Base-by-base conservation (phyloP, 495 filamentous ascomycete species). In the Friedmanniomyces endolithicus region DNA sequence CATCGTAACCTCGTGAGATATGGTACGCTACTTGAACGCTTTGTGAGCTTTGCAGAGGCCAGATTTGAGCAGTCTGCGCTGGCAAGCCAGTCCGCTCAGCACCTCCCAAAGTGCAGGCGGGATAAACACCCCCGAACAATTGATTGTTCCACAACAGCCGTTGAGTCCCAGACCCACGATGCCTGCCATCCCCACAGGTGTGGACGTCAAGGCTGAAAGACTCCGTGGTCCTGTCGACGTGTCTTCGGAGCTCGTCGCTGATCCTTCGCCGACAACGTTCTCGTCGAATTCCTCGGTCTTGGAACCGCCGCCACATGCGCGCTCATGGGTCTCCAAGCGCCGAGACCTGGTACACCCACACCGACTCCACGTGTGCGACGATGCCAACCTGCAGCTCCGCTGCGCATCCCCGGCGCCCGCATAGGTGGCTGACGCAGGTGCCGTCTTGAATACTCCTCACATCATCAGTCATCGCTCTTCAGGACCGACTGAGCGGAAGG, bases 331-430 rank as follows among this genome's bases (percentile, higher is more conserved):
- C 11, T 48, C 24, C 44, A 16, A 23, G 6, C 20, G 33, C 24
- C 49, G 23, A 39, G 35, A 17, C 35, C 49, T 41, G 31, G 49
- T 52, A 52, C 49, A 24, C 40, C 49, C 49, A 52, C 49, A 52
- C 49, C 49, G 35, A 20, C 35, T 52, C 35, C 49, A 52, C 49
- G 49, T n/a, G 24, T 50, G 29, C 47, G 47, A 50, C 47, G 16
- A 33, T 34, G 24, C 25, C 47, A 14, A 47, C 23, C 2, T 50
- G 47, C 47, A 50, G 47, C 47, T 25, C 25, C 29, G 7, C 25
- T 50, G 44, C 44, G 48, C 48, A n/a, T 16, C 24, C 20, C 49
- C 31, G 49, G 11, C 33, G n/a, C 6, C n/a, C 9, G n/a, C 12
- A 41, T 20, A 33, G 49, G 16, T 6, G 33, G 24, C 2, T 7